Evolutionary conservation across 805 yeast species (phyloP).

Genomic region (Danielia oregonensis): DNA sequence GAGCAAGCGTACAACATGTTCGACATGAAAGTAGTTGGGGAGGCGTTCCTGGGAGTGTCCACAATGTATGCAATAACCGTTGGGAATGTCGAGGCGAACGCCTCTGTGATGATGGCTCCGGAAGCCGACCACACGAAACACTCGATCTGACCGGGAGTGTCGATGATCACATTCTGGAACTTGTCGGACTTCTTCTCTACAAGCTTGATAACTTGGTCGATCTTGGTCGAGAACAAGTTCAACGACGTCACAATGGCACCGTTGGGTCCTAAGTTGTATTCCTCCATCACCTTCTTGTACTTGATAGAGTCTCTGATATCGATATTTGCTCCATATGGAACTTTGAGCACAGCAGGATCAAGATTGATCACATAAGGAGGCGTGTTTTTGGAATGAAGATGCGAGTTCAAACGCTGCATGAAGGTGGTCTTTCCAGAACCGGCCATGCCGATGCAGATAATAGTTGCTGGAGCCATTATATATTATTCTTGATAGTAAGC

Average conservation of each 20-base stretch:
- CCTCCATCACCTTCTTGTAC: slow-evolving; percentile 94
- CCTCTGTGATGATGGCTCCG: slow-evolving; percentile 93
- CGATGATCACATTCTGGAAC: slow-evolving; percentile 74
- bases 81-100: slow-evolving; percentile 93
- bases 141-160: slow-evolving; percentile 98
- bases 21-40: slow-evolving; percentile 96
- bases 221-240: slow-evolving; percentile 88
- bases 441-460: slow-evolving; percentile 53
- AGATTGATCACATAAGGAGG: slow-evolving; percentile 91
- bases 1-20: slow-evolving; percentile 99
- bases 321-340: slow-evolving; percentile 92
- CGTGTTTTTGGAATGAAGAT: slow-evolving; percentile 64
- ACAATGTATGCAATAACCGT: slow-evolving; percentile 94
- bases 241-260: slow-evolving; percentile 97
- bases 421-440: slow-evolving; percentile 94
- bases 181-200: slow-evolving; percentile 70
- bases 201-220: slow-evolving; percentile 86
- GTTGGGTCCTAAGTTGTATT: slow-evolving; percentile 92
- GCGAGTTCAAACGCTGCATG: slow-evolving; percentile 90
- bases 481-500: too few relatives aligned
- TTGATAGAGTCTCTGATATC: slow-evolving; percentile 96
- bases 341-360: slow-evolving; percentile 93
- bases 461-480: slow-evolving; percentile 23
- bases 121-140: slow-evolving; percentile 98
- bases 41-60: slow-evolving; percentile 91